Evolutionary conservation across 345 rosid genomes (phyloP).

Genomic region (Gossypium raimondii): DNA sequence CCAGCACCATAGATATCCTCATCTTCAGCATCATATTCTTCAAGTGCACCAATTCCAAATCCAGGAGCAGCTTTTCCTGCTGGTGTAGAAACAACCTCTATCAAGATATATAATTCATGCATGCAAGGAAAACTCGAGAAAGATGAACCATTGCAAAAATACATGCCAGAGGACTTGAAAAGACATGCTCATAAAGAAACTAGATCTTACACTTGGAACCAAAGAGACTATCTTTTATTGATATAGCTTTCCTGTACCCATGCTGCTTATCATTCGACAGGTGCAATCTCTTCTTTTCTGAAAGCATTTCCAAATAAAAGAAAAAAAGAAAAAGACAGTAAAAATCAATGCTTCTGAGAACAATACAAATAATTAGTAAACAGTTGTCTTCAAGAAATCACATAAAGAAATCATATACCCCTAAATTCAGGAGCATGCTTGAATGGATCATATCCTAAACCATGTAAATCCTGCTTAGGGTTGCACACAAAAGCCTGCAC

Average conservation of each 20-base stretch:
- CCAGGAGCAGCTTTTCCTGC: conserved; percentile 92
- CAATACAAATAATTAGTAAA: conserved; percentile 15
- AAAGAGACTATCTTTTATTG: conserved; percentile 63
- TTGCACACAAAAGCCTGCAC: conserved; percentile 62
- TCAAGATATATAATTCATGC: conserved; percentile 8
- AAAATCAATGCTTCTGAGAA: conserved; percentile 9
- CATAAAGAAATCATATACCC: conserved; percentile 50
- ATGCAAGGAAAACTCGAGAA: conserved; percentile 21
- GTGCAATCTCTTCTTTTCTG: conserved; percentile 72
- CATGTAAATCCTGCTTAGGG: conserved; percentile 91
- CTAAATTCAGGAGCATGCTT: conserved; percentile 97
- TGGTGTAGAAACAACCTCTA: conserved; percentile 39
- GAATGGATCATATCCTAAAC: conserved; percentile 90
- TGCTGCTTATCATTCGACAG: conserved; percentile 42
- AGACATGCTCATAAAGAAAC: conserved; percentile 15
- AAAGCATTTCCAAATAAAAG: conserved; percentile 13
- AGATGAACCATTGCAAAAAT: background rate
- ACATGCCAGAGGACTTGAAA: background rate
- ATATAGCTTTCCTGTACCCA: conserved; percentile 46
- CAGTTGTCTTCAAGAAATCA: conserved; percentile 22
- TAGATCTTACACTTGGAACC: conserved; percentile 69
- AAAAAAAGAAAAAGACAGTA: conserved; percentile 14
- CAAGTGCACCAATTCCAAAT: conserved; percentile 99
- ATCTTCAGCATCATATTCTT: conserved; percentile 93
- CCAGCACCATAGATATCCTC: conserved; percentile 83